These are phyloP conservation scores for Paralagenidium karlingii DNA, from an alignment of 352 stramenopile genomes.

Conservation along the genomic window DNA sequence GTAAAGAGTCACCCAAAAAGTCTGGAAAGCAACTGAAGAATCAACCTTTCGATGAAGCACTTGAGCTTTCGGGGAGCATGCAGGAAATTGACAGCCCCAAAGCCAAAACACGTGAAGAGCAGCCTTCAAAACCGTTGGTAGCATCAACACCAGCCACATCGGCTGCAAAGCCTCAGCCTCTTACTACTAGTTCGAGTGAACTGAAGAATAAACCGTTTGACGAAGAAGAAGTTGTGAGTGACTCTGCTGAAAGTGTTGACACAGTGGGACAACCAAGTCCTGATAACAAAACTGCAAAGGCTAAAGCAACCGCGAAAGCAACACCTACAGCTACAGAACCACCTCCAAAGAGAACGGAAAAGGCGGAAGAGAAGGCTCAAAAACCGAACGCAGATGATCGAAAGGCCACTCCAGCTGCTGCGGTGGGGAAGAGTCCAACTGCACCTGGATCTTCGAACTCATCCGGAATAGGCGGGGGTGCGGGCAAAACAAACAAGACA, in stretches of 20 bases:
- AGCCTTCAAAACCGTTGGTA: neutral
- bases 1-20: constrained; percentile 49
- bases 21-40: constrained; percentile 44
- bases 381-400: constrained; percentile 12
- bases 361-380: constrained; percentile 3
- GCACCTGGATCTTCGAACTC: too few species aligned
- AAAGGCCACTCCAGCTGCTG: too few species aligned
- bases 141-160: too few species aligned
- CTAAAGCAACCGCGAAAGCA: constrained; percentile 3
- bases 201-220: constrained; percentile 81
- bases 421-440: neutral
- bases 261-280: constrained; percentile 63
- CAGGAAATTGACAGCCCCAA: constrained; percentile 57
- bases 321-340: neutral
- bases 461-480: too few species aligned
- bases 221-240: constrained; percentile 76
- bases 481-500: too few species aligned
- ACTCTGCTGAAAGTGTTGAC: constrained; percentile 75
- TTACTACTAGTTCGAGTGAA: constrained; percentile 12
- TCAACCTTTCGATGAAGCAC: constrained; percentile 67
- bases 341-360: neutral
- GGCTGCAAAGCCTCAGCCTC: too few species aligned
- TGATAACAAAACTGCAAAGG: constrained; percentile 28
- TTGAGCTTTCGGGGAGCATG: constrained; percentile 69
- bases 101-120: neutral